Conservation (phyloP, 306 rosid genomes). For the Cucumis sativus region DNA sequence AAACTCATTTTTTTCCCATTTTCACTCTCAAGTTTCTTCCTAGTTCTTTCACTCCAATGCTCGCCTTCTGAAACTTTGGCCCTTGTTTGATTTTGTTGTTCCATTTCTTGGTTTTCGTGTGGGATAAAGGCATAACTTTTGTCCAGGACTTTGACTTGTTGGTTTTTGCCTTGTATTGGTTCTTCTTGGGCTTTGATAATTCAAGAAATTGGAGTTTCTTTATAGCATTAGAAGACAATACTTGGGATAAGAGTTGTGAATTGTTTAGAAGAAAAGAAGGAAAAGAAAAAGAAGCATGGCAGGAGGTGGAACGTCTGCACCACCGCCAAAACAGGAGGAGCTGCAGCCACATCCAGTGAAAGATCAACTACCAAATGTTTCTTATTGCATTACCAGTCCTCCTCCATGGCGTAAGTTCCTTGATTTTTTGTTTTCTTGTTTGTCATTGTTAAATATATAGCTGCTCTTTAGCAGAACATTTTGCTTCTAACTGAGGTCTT, state of each 20-base stretch:
- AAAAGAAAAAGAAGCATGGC: slow-evolving; percentile 39
- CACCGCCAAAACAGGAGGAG: slow-evolving; percentile 83
- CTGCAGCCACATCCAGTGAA: slow-evolving; percentile 74
- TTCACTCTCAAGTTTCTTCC: slow-evolving; percentile 14
- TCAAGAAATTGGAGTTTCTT: neutral
- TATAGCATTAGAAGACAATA: slow-evolving; percentile 1
- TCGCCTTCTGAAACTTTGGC: slow-evolving; percentile 1
- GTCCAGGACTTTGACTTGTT: slow-evolving; percentile 17
- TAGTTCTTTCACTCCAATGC: slow-evolving; percentile 2
- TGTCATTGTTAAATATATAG: neutral
- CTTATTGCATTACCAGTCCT: slow-evolving; percentile 93
- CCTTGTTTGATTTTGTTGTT: slow-evolving; percentile 3
- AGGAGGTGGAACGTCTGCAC: slow-evolving; percentile 52
- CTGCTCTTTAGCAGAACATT: neutral
- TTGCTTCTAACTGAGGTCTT: neutral
- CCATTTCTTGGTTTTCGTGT: slow-evolving; percentile 12
- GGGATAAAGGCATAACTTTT: neutral
- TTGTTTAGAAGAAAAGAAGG: slow-evolving; percentile 12
- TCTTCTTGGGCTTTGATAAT: slow-evolving; percentile 8
- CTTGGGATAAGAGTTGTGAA: neutral
- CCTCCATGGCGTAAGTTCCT: slow-evolving; percentile 95
- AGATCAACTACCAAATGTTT: slow-evolving; percentile 79
- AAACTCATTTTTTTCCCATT: slow-evolving; percentile 21
- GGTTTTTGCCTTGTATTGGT: neutral
- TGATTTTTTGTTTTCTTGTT: neutral